Conservation (phyloP, 2,329 filamentous ascomycete species). For the Nakataea oryzae region DNA sequence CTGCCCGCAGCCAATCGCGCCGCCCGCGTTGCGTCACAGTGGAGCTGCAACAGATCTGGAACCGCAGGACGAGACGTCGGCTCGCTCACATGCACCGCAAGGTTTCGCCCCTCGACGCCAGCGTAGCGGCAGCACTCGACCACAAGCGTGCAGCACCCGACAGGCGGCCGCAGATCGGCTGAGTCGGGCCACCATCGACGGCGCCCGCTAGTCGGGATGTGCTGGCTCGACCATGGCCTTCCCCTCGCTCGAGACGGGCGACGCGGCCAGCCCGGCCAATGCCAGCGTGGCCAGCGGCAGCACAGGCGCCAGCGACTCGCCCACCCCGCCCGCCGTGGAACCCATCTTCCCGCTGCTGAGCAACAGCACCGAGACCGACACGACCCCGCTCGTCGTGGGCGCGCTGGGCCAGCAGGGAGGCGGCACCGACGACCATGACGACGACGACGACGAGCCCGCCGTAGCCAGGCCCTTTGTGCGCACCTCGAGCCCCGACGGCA, state of each 20-base stretch:
- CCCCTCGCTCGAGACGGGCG: slow-evolving; percentile 5
- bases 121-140: background rate
- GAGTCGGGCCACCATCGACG: background rate
- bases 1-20: too few relatives aligned
- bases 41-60: background rate
- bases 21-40: slow-evolving; percentile 19
- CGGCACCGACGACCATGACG: slow-evolving; percentile 26
- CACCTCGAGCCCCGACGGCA: slow-evolving; percentile 37
- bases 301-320: background rate
- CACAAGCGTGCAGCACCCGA: background rate
- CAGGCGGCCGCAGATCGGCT: background rate
- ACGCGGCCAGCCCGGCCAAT: slow-evolving; percentile 10
- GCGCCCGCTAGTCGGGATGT: slow-evolving; percentile 1
- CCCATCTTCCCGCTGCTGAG: slow-evolving; percentile 28
- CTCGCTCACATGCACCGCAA: background rate
- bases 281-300: background rate
- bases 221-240: background rate
- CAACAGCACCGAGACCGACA: slow-evolving; percentile 28
- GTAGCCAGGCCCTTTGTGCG: slow-evolving; percentile 48
- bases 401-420: slow-evolving; percentile 9
- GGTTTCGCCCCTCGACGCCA: background rate
- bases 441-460: slow-evolving; percentile 48
- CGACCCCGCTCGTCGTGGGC: slow-evolving; percentile 17
- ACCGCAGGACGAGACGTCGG: background rate
- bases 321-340: slow-evolving; percentile 2